Evolutionary conservation across 306 rosid genomes (phyloP).

Genomic region (barrel medic (Medicago truncatula)): DNA sequence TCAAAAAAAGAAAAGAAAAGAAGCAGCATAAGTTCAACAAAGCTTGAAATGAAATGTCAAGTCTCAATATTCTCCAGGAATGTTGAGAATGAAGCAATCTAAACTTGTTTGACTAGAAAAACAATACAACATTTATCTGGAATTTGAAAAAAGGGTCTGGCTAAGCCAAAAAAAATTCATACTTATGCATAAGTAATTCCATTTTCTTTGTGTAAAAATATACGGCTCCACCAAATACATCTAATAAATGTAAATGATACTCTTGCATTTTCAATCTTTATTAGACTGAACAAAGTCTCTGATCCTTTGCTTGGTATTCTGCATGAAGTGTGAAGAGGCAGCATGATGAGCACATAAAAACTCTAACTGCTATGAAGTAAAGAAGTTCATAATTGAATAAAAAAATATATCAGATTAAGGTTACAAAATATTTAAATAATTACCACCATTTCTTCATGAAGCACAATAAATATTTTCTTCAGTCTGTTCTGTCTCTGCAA

Average conservation of each 20-base stretch:
- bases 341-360: conserved; percentile 28
- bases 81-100: conserved; percentile 11
- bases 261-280: conserved; percentile 50
- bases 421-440: conserved; percentile 35
- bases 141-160: conserved; percentile 42
- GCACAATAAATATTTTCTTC: conserved; percentile 87
- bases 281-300: conserved; percentile 62
- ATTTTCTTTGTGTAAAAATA: conserved; percentile 45
- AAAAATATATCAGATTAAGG: conserved; percentile 9
- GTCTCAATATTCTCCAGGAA: neutral
- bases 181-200: conserved; percentile 44
- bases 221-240: conserved; percentile 36
- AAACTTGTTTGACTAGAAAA: conserved; percentile 26
- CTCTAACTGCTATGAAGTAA: neutral
- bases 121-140: conserved; percentile 10
- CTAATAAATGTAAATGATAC: conserved; percentile 26
- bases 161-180: conserved; percentile 43
- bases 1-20: too few relatives aligned
- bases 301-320: conserved; percentile 78
- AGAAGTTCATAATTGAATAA: neutral
- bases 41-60: neutral
- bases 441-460: conserved; percentile 84
- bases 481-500: conserved; percentile 90
- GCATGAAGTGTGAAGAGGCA: conserved; percentile 45
- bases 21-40: neutral